phyloP scores from a whole-genome alignment of 2,329 filamentous ascomycete species.

The Penicillium sp. region DNA sequence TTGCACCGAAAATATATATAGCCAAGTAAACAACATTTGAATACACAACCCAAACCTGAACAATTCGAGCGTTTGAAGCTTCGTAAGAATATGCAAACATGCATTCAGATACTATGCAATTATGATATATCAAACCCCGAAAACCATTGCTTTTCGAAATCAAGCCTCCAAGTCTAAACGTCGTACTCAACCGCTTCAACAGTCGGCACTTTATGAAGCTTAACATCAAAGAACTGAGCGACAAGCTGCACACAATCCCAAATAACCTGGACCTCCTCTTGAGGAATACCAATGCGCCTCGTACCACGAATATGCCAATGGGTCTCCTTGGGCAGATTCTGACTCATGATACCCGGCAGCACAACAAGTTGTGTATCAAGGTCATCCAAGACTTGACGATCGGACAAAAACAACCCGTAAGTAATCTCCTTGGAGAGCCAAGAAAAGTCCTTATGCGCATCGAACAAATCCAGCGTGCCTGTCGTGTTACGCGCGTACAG shows the following conservation, averaged over 20 bases:
- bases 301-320: conserved; percentile 48
- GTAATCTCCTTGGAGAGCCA: conserved; percentile 72
- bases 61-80: neutral
- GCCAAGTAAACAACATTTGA: neutral
- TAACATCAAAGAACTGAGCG: conserved; percentile 28
- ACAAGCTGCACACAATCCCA: conserved; percentile 33
- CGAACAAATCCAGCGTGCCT: conserved; percentile 33
- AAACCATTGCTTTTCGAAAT: neutral
- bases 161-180: conserved; percentile 18
- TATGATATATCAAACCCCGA: neutral
- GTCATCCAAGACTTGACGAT: conserved; percentile 41
- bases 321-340: conserved; percentile 42
- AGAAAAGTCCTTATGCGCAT: conserved; percentile 53
- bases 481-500: conserved; percentile 54
- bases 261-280: conserved; percentile 42
- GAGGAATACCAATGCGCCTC: conserved; percentile 40
- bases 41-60: neutral
- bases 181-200: conserved; percentile 34
- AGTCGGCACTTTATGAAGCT: conserved; percentile 31
- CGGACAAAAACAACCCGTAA: conserved; percentile 58
- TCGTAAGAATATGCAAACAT: neutral
- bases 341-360: conserved; percentile 46
- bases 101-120: neutral
- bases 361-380: conserved; percentile 48
- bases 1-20: neutral